Conservation (phyloP, 2,329 filamentous ascomycete species). For the Ciborinia camelliae region DNA sequence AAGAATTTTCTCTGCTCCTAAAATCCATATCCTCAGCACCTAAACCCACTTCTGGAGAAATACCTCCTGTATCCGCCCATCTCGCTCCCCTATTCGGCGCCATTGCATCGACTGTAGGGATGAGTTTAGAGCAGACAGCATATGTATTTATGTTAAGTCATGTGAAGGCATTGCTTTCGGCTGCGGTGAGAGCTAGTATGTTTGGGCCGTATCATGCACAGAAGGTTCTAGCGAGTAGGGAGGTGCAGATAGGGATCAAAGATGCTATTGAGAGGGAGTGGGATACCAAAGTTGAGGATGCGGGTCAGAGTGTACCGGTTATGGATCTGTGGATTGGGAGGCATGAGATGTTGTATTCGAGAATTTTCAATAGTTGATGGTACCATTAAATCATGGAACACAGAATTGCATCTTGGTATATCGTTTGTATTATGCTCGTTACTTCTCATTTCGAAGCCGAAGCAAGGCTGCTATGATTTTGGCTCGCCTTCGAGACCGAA, state of each 20-base stretch:
- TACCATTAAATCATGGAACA: not conserved
- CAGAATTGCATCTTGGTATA: not conserved
- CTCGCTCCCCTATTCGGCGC: conserved; percentile 69
- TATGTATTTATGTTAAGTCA: conserved; percentile 76
- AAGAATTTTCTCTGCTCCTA: conserved; percentile 32
- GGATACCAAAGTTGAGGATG: conserved; percentile 57
- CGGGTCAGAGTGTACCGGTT: conserved; percentile 70
- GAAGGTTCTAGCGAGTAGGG: conserved; percentile 60
- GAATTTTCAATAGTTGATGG: conserved; percentile 76
- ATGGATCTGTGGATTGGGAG: conserved; percentile 82
- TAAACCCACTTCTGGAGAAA: conserved; percentile 22
- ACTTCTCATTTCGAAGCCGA: not conserved
- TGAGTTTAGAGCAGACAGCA: conserved; percentile 60
- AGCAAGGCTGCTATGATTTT: not conserved
- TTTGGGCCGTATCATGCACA: conserved; percentile 81
- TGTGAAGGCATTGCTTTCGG: conserved; percentile 71
- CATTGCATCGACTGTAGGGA: conserved; percentile 58
- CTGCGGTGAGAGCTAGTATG: conserved; percentile 72
- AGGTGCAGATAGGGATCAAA: conserved; percentile 56
- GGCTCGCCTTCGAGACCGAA: not conserved
- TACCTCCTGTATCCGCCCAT: conserved; percentile 56
- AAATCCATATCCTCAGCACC: conserved; percentile 27
- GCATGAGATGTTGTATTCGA: conserved; percentile 78
- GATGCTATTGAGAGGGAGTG: conserved; percentile 58
- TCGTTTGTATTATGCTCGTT: not conserved